Conservation (phyloP, 768 basidiomycete species). For the Jaapia argillacea region DNA sequence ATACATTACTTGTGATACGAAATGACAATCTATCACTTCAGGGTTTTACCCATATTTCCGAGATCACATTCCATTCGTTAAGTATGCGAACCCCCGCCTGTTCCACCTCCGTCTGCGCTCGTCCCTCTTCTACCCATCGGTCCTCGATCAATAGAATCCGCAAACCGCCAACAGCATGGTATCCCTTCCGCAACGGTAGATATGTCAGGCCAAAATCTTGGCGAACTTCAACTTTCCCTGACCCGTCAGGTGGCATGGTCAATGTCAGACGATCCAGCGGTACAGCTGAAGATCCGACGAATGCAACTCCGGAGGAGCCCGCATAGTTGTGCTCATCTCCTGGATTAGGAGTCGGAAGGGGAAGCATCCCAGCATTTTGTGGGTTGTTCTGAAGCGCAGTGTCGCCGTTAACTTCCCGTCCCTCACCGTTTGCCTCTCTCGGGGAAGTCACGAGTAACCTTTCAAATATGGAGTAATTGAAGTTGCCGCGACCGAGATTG, state of each 20-base stretch:
- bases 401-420: constrained; percentile 1
- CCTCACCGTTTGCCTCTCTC: constrained; percentile 14
- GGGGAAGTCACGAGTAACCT: constrained; percentile 36
- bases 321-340: neutral
- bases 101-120: constrained; percentile 11
- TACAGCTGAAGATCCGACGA: neutral
- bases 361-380: neutral
- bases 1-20: too few species aligned
- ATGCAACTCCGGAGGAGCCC: neutral
- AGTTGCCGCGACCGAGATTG: neutral
- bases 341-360: neutral
- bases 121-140: constrained; percentile 22
- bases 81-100: constrained; percentile 34
- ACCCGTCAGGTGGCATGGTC: constrained; percentile 8
- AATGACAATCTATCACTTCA: too few species aligned
- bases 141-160: constrained; percentile 61
- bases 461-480: constrained; percentile 40
- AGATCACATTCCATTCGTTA: constrained; percentile 64
- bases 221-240: constrained; percentile 25
- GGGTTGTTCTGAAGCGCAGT: too few species aligned
- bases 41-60: constrained; percentile 53
- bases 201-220: constrained; percentile 60
- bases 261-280: constrained; percentile 14
- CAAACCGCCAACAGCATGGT: constrained; percentile 56
- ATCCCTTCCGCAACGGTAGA: constrained; percentile 48